A percentile compares a stretch with the other conserved stretches of the same genome.
Conservation (phyloP, 2,329 filamentous ascomycete species). For the Falciphora oryzae region DNA sequence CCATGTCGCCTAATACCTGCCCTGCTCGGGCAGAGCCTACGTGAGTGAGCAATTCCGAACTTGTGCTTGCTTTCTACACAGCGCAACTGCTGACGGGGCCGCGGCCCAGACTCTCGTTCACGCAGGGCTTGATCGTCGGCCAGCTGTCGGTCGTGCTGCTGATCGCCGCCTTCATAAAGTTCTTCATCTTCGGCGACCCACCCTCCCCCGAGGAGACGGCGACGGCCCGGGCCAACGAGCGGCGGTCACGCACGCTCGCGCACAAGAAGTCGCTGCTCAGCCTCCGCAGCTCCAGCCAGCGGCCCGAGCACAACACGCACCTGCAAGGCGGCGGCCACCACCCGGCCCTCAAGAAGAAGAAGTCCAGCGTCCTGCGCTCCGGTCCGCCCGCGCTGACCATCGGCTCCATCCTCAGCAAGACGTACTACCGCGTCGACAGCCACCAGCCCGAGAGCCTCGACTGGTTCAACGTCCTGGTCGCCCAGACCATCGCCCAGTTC, state of each 20-base stretch:
- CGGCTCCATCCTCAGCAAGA: slow-evolving; percentile 91
- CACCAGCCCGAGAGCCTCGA: slow-evolving; percentile 96
- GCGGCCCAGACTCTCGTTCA: slow-evolving; percentile 71
- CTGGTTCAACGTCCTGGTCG: slow-evolving; percentile 98
- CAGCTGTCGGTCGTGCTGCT: slow-evolving; percentile 89
- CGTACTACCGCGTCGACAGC: slow-evolving; percentile 92
- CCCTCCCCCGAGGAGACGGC: slow-evolving; percentile 78
- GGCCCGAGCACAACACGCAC: slow-evolving; percentile 17
- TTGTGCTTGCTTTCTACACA: not conserved
- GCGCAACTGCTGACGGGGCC: not conserved
- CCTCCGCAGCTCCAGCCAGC: slow-evolving; percentile 40
- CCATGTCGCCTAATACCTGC: slow-evolving; percentile 37
- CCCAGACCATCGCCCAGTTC: slow-evolving; percentile 94
- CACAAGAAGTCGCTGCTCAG: slow-evolving; percentile 71
- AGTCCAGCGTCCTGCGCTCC: slow-evolving; percentile 62
- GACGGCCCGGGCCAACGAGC: slow-evolving; percentile 66
- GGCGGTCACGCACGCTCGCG: slow-evolving; percentile 65
- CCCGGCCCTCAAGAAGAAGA: slow-evolving; percentile 51
- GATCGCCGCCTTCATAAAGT: slow-evolving; percentile 94
- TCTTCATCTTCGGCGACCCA: slow-evolving; percentile 98
- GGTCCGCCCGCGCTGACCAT: slow-evolving; percentile 75
- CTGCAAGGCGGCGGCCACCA: slow-evolving; percentile 21
- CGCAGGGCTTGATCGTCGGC: slow-evolving; percentile 85
- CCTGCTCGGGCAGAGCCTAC: slow-evolving; percentile 38
- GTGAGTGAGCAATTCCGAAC: slow-evolving; percentile 28